These are phyloP conservation scores for Piper longum DNA, from an alignment of 164 flowering plant genomes.

Conservation along the genomic window DNA sequence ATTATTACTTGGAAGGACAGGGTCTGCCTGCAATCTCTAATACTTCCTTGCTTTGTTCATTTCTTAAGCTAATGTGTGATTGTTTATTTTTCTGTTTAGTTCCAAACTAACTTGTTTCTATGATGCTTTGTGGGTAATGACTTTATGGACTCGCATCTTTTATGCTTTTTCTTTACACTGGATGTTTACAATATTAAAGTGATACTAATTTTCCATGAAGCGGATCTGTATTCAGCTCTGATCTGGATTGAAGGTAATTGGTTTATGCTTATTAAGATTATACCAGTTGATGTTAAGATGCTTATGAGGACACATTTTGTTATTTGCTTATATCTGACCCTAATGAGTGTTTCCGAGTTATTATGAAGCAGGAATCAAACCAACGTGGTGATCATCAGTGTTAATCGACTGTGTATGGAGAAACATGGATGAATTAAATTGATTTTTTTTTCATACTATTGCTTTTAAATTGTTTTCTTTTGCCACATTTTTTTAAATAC, in stretches of 20 bases:
- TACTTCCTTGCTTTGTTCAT: not conserved
- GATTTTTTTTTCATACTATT: too few species aligned
- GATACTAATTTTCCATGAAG: too few species aligned
- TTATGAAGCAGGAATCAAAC: not conserved
- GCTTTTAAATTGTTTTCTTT: not conserved
- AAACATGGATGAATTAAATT: not conserved
- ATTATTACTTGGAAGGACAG: constrained; percentile 9
- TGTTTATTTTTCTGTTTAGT: too few species aligned
- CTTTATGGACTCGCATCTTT: not conserved
- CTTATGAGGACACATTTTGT: not conserved
- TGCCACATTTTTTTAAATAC: too few species aligned
- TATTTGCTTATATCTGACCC: not conserved
- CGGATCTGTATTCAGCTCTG: too few species aligned
- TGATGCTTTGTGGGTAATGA: not conserved
- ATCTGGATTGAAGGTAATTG: not conserved
- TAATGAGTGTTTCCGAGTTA: not conserved
- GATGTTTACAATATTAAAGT: too few species aligned
- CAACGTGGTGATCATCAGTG: not conserved
- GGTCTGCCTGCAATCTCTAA: not conserved
- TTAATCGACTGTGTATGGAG: too few species aligned
- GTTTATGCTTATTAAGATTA: too few species aligned
- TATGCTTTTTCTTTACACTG: too few species aligned
- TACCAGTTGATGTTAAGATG: too few species aligned
- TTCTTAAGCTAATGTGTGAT: not conserved
- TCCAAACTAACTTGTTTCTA: not conserved